Conservation (phyloP, 2,329 filamentous ascomycete genomes). For the Venturia asperata region DNA sequence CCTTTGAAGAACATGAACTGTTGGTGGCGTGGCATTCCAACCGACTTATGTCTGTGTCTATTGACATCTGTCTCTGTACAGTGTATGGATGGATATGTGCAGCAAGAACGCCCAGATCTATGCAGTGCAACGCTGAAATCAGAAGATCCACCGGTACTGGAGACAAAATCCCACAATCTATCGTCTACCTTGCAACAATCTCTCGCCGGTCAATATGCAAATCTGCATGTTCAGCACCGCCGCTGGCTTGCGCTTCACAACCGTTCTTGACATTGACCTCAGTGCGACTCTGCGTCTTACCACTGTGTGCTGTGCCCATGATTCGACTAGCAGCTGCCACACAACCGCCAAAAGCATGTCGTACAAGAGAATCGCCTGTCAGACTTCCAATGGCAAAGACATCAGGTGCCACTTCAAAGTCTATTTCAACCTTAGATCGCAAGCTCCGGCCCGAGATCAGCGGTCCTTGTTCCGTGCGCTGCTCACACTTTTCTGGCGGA, state of each 20-base stretch:
- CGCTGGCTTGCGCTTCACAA: neutral
- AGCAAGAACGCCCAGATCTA: neutral
- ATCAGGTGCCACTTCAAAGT: slow-evolving; percentile 46
- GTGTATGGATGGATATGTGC: neutral
- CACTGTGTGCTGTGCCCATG: slow-evolving; percentile 25
- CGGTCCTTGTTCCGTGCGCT: slow-evolving; percentile 6
- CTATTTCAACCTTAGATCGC: slow-evolving; percentile 43
- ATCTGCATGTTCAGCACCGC: slow-evolving; percentile 19
- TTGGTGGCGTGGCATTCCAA: too few relatives aligned
- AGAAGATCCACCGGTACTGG: neutral
- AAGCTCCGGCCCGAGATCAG: slow-evolving; percentile 48
- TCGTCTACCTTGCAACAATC: neutral
- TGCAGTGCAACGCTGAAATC: neutral
- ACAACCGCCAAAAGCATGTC: slow-evolving; percentile 54
- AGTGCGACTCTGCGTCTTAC: neutral
- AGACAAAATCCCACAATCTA: neutral
- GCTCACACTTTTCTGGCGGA: neutral
- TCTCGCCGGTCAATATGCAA: slow-evolving; percentile 18
- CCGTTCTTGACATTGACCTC: neutral
- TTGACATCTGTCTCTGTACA: neutral
- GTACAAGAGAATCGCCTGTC: slow-evolving; percentile 53
- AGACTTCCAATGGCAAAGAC: slow-evolving; percentile 54
- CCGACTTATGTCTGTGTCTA: neutral
- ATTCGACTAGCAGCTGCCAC: slow-evolving; percentile 50
- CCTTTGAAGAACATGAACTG: too few relatives aligned